Base-by-base conservation (phyloP, 2,329 filamentous ascomycete genomes). In the Trichoderma sp. region DNA sequence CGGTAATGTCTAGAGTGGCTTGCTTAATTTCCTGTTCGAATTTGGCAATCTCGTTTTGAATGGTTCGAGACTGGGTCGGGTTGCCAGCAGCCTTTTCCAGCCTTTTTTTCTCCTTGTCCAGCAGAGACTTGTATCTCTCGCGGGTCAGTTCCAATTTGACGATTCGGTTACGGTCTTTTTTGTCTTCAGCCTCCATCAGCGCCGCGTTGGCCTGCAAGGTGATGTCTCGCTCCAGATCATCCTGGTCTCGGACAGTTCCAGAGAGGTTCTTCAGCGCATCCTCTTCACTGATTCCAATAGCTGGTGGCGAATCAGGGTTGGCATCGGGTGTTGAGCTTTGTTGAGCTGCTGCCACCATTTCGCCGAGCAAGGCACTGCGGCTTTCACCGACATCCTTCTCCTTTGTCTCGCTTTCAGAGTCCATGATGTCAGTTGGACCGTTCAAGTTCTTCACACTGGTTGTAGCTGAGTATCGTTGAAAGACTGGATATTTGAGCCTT, bases 211-310 rank as follows among this genome's bases (percentile, higher is more conserved):
- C 90, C 75, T 91, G 87, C 17, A 85, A 79, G 1, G 88, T 88
- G 74, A 98, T 97, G 77, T 97, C 94, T 73, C 94, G 88, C 81
- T 98, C 95, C 23, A 98, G 84, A 72, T 98, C 95, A 82, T 95
- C 91, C 80, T 98, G 95, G 77, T 97, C 90, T 71, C 93, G 90
- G 26, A 96, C 89, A 71, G 91, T 87, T 66, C 90, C 88, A 5
- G 91, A 90, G 53, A 94, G 82, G 57, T 87, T 87, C 71, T 86
- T 84, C 32, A 94, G 82, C 23, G 88, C 87, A 66, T 85, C 85
- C 55, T 87, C 86, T 77, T 93, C 91, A 73, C 89, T 88, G 71
- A 87, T 79, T 6, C 74, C 78, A 13, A 76, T 76, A 11, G 71
- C 58, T 67, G 72, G 58, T 43, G 71, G 65, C 23, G 70, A 61